Conservation (phyloP, 2,329 filamentous ascomycete species). For the Aspergillus brasiliensis region DNA sequence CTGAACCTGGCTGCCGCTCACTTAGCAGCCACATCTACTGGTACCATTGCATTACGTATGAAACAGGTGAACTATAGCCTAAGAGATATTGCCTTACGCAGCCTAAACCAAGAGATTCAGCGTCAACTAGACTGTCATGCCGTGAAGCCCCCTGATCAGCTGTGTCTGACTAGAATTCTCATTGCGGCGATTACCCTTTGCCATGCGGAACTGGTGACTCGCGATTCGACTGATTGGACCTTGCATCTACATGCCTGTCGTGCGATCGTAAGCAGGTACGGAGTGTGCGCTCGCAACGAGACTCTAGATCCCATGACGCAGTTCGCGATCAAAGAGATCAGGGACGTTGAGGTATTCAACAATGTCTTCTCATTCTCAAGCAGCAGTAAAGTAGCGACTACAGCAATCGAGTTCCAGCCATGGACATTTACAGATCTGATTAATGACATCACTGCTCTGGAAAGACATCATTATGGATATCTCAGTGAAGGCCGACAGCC, state of each 20-base stretch:
- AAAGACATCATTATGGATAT: slow-evolving; percentile 9
- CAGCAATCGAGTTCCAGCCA: slow-evolving; percentile 8
- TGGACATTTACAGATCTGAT: slow-evolving; percentile 15
- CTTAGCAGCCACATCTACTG: slow-evolving; percentile 12
- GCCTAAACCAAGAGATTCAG: slow-evolving; percentile 13
- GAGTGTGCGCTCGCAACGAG: neutral
- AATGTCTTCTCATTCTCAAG: slow-evolving; percentile 11
- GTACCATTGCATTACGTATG: neutral
- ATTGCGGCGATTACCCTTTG: slow-evolving; percentile 19
- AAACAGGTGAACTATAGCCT: neutral
- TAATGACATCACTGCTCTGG: slow-evolving; percentile 14
- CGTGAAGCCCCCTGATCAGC: neutral
- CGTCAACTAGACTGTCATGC: slow-evolving; percentile 3
- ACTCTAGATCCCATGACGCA: slow-evolving; percentile 3
- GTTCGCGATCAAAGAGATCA: slow-evolving; percentile 22
- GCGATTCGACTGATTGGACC: slow-evolving; percentile 19
- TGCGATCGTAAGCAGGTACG: slow-evolving; percentile 15
- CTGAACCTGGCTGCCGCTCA: slow-evolving; percentile 25
- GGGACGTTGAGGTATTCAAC: slow-evolving; percentile 18
- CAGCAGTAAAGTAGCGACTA: neutral
- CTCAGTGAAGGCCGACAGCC: neutral
- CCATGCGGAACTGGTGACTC: slow-evolving; percentile 20
- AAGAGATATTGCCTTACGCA: slow-evolving; percentile 3
- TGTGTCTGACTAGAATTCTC: slow-evolving; percentile 15
- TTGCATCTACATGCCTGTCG: slow-evolving; percentile 22